Evolutionary conservation across 1,284 basidiomycete species (phyloP), one percentile per base, ranked within the genome.

Genomic region (Cryptococcus jaspeensis): DNA sequence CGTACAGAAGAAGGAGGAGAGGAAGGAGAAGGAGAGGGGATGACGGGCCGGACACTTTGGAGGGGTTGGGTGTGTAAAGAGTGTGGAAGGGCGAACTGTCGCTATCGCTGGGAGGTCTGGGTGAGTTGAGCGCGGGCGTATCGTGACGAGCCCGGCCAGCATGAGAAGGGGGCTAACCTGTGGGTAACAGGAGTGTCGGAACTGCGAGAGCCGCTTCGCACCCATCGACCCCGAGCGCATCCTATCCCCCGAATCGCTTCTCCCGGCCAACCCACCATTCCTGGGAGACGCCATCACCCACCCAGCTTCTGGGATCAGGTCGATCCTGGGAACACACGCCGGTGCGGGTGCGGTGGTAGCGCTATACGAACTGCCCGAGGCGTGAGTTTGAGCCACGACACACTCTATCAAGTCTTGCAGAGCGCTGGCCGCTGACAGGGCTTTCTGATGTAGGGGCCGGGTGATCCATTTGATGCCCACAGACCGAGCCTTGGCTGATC

Each of bases 11-110:
- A 50, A 5, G 48, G 37, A 12, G 55, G 42, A 20, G 28, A 55
- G 36, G 48, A 49, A 5, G 45, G 38, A 12, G 55, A 44, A 22
- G 41, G n/a, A 11, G 39, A 32, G 11, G 63, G 43, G 3, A 56
- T 55, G 23, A 59, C 59, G 1, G 64, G 62, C 8, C 47, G 68
- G 28, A 58, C 58, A 2, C 50, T 72, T 5, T 69, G 69, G 69
- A 57, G 53, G 6, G 72, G 72, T 9, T 75, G 71, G 71, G 71
- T 73, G 5, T 75, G 73, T 45, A 46, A 48, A 12, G 51, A 36
- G 18, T 75, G 73, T 45, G 70, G 69, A 6, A 55, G 73, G n/a
- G 73, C 73, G 2, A 75, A 75, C 61, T 72, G 70, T 49, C 63
- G 73, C 37, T 70, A 66, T 50, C 58, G 70, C 9, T 75, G 73